A percentile compares a stretch with the other conserved stretches of the same genome.
phyloP scores from a whole-genome alignment of 2,329 filamentous ascomycete species.

The Aschersonia sp. region DNA sequence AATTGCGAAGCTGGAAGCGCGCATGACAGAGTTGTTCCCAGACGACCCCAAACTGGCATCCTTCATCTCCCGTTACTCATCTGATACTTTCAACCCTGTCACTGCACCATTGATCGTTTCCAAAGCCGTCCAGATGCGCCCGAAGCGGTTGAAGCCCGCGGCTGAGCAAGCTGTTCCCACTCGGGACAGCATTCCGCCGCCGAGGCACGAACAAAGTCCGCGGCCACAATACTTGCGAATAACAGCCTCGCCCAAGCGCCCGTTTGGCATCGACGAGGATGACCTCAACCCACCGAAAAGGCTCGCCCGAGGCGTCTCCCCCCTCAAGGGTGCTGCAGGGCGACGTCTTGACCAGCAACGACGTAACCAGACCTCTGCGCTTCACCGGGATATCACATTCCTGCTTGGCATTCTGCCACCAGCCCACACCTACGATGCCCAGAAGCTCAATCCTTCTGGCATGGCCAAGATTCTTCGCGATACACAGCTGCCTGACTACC shows the following conservation, averaged over 20 bases:
- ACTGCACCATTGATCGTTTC: constrained; percentile 73
- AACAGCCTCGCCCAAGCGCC: constrained; percentile 44
- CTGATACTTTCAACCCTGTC: constrained; percentile 64
- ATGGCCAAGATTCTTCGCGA: constrained; percentile 61
- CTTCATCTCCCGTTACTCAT: constrained; percentile 65
- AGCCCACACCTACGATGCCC: constrained; percentile 55
- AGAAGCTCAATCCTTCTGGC: constrained; percentile 53
- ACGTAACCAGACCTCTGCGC: constrained; percentile 46
- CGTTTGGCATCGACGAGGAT: constrained; percentile 55
- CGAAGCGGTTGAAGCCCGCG: constrained; percentile 39
- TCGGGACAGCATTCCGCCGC: constrained; percentile 27
- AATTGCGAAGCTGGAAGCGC: constrained; percentile 76
- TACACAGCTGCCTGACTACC: constrained; percentile 49
- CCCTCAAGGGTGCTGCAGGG: constrained; percentile 79
- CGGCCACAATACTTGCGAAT: constrained; percentile 30
- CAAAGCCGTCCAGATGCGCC: constrained; percentile 59
- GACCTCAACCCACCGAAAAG: constrained; percentile 68
- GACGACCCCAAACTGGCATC: constrained; percentile 63
- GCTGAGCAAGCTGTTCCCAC: constrained; percentile 35
- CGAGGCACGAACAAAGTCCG: constrained; percentile 26
- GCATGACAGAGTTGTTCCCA: constrained; percentile 89
- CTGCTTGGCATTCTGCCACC: constrained; percentile 61
- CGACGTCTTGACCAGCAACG: constrained; percentile 70
- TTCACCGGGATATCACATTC: constrained; percentile 56
- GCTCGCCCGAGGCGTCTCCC: constrained; percentile 76